phyloP scores from a whole-genome alignment of 1,139 yeast genomes.

The Lodderomyces jiufengensis region DNA sequence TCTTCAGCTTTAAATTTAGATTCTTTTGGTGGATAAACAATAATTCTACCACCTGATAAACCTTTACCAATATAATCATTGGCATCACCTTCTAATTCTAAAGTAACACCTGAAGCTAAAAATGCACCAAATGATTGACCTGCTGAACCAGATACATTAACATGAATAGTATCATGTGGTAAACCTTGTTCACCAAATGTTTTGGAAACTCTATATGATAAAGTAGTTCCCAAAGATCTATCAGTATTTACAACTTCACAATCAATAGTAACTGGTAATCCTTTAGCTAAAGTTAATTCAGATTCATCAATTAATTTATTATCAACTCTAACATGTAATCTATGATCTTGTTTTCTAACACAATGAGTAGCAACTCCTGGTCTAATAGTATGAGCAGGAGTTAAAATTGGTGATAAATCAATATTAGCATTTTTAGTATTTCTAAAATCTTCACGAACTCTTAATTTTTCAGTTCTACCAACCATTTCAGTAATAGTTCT shows the following conservation, averaged over 20 bases:
- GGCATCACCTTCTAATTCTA: constrained; percentile 95
- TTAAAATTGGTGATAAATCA: constrained; percentile 87
- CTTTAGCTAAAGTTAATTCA: constrained; percentile 88
- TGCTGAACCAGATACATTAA: constrained; percentile 86
- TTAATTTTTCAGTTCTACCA: constrained; percentile 89
- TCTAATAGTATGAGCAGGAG: constrained; percentile 95
- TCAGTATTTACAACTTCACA: constrained; percentile 93
- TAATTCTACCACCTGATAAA: constrained; percentile 88
- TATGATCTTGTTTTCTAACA: constrained; percentile 91
- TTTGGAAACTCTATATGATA: constrained; percentile 91
- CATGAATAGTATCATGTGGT: constrained; percentile 95
- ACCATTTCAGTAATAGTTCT: constrained; percentile 97
- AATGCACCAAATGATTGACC: constrained; percentile 99
- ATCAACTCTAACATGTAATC: constrained; percentile 87
- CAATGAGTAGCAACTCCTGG: constrained; percentile 97
- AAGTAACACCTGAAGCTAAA: constrained; percentile 92
- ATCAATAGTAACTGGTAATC: constrained; percentile 90
- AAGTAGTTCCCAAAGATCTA: constrained; percentile 91
- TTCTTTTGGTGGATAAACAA: constrained; percentile 86
- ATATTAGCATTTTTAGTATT: constrained; percentile 88
- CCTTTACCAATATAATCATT: constrained; percentile 98
- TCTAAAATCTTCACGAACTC: constrained; percentile 79
- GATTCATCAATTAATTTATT: constrained; percentile 95
- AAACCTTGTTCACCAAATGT: constrained; percentile 89
- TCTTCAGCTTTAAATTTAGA: constrained; percentile 90